Conservation (phyloP, 73 alveolate genomes). For the Blepharisma japonicum region DNA sequence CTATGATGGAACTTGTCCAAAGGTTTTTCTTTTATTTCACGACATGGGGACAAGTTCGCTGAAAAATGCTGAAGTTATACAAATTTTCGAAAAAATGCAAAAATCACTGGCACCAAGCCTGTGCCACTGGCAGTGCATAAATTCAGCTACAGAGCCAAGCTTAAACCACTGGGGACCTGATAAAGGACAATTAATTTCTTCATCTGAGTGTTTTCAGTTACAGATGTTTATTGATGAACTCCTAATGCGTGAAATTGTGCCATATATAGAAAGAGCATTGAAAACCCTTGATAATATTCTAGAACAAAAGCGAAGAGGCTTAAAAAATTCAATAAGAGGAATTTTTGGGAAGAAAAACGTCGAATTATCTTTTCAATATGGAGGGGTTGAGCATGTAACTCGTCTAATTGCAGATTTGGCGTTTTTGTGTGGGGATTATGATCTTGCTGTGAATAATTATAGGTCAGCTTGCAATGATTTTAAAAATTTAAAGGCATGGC, state of each 20-base stretch:
- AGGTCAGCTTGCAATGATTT: constrained; percentile 1
- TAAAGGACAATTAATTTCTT: background rate
- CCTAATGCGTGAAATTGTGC: constrained; percentile 8
- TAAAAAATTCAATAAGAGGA: background rate
- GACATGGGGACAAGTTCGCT: background rate
- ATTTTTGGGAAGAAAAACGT: background rate
- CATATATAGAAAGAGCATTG: constrained; percentile 14
- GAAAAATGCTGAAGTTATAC: background rate
- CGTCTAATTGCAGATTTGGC: constrained; percentile 18
- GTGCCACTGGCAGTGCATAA: background rate
- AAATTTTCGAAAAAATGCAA: background rate
- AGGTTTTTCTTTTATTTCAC: background rate
- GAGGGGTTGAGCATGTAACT: constrained; percentile 1
- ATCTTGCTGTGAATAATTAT: constrained; percentile 10
- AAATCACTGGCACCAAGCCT: background rate
- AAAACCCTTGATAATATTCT: background rate
- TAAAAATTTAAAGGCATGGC: constrained; percentile 18
- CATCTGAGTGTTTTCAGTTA: background rate
- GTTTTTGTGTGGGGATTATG: constrained; percentile 17
- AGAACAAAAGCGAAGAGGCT: constrained; percentile 24
- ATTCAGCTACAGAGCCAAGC: background rate
- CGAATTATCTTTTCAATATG: background rate
- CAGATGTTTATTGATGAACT: constrained; percentile 3
- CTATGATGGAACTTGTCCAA: background rate
- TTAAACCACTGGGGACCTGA: background rate